Evolutionary conservation across 1,139 yeast genomes (phyloP).

Genomic region (Suhomyces coccinellae): DNA sequence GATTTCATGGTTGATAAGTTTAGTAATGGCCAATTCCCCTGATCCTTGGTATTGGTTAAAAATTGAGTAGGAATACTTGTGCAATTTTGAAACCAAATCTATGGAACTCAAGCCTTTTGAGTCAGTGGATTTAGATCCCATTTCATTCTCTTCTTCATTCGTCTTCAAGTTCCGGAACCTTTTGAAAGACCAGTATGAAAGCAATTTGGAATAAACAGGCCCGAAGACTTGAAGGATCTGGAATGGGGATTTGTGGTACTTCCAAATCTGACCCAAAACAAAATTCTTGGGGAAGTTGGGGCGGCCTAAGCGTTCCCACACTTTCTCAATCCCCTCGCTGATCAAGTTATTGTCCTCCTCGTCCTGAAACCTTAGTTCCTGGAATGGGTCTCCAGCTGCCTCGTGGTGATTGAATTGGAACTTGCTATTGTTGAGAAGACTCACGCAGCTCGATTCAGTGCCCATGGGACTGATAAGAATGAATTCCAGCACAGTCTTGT

Average conservation of each 20-base stretch:
- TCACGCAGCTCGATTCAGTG: slow-evolving; percentile 40
- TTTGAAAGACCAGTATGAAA: slow-evolving; percentile 46
- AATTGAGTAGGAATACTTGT: slow-evolving; percentile 43
- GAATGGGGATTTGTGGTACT: slow-evolving; percentile 42
- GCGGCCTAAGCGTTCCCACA: slow-evolving; percentile 39
- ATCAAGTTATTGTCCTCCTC: slow-evolving; percentile 17
- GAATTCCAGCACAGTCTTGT: slow-evolving; percentile 23
- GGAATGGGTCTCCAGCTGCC: slow-evolving; percentile 22
- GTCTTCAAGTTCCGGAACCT: slow-evolving; percentile 36
- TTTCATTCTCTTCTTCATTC: slow-evolving; percentile 12
- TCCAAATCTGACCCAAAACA: slow-evolving; percentile 39
- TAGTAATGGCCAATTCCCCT: slow-evolving; percentile 49
- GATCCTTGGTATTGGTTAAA: slow-evolving; percentile 48
- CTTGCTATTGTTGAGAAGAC: slow-evolving; percentile 35
- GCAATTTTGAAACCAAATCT: slow-evolving; percentile 38
- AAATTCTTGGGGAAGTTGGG: slow-evolving; percentile 42
- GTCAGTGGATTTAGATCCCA: neutral
- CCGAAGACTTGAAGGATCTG: slow-evolving; percentile 40
- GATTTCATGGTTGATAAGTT: slow-evolving; percentile 42
- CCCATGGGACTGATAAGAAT: slow-evolving; percentile 49
- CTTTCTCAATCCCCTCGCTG: slow-evolving; percentile 22
- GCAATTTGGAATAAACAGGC: slow-evolving; percentile 42
- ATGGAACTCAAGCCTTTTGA: slow-evolving; percentile 1
- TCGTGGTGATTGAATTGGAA: slow-evolving; percentile 39
- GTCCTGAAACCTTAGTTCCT: slow-evolving; percentile 17